These are phyloP conservation scores for Cyberlindnera lachancei DNA, from an alignment of 805 yeast species.

Conservation along the genomic window DNA sequence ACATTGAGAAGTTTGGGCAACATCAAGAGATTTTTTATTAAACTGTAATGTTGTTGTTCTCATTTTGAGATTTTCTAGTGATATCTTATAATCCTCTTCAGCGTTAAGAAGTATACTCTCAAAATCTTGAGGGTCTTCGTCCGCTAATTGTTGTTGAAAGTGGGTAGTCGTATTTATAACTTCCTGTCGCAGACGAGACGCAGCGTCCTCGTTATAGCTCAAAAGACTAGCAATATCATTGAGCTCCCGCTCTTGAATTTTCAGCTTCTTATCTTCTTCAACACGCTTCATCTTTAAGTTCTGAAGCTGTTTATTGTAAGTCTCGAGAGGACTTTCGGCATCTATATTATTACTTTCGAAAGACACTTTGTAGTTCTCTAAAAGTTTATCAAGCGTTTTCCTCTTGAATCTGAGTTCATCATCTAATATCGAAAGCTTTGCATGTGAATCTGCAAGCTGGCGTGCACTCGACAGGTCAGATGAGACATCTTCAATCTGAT, in stretches of 20 bases:
- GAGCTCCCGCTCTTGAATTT: constrained; percentile 3
- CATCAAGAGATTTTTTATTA: constrained; percentile 59
- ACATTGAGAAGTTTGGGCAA: constrained; percentile 47
- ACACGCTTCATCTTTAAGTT: constrained; percentile 4
- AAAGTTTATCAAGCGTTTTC: constrained; percentile 24
- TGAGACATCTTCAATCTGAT: constrained; percentile 44
- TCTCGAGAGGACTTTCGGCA: constrained; percentile 9
- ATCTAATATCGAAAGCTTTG: constrained; percentile 39
- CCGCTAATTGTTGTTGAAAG: constrained; percentile 16
- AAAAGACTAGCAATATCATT: constrained; percentile 12
- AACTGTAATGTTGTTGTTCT: constrained; percentile 62
- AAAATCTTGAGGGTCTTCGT: constrained; percentile 41
- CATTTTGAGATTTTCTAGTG: constrained; percentile 60
- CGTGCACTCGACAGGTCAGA: constrained; percentile 43
- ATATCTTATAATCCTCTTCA: constrained; percentile 54
- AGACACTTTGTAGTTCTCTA: constrained; percentile 17
- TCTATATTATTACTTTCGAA: constrained; percentile 19
- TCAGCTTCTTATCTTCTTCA: constrained; percentile 3
- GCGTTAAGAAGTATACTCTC: constrained; percentile 43
- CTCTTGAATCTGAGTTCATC: constrained; percentile 31
- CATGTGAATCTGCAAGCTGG: constrained; percentile 50
- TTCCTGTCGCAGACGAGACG: constrained; percentile 5
- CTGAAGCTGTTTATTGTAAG: constrained; percentile 1
- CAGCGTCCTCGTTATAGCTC: constrained; percentile 7
- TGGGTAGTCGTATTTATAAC: constrained; percentile 7